A percentile compares a stretch with the other conserved stretches of the same genome.
Conservation (phyloP, 805 yeast species). For the Kuraishia hungarica region DNA sequence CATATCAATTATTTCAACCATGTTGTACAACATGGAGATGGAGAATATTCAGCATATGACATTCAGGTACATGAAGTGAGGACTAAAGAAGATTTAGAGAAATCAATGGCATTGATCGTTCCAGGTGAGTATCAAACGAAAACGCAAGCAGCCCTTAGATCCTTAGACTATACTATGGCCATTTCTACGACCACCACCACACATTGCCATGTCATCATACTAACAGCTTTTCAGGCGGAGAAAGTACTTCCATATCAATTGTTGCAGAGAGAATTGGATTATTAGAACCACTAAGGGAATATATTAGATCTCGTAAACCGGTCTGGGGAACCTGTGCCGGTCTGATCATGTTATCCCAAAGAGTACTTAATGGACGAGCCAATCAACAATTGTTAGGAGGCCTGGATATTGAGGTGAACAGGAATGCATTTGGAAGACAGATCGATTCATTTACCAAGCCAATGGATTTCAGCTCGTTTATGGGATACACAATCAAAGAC, state of each 20-base stretch:
- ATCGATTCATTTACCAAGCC: constrained; percentile 49
- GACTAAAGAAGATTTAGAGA: constrained; percentile 36
- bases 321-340: constrained; percentile 91
- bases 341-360: constrained; percentile 52
- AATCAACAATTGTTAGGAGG: constrained; percentile 57
- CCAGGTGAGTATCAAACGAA: constrained; percentile 38
- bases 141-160: too few species aligned
- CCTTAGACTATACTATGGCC: neutral
- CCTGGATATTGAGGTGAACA: constrained; percentile 49
- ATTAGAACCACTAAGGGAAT: constrained; percentile 42
- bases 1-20: constrained; percentile 44
- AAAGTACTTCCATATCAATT: constrained; percentile 60
- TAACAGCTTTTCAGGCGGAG: constrained; percentile 34
- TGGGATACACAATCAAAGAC: constrained; percentile 6
- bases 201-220: too few species aligned
- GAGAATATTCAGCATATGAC: constrained; percentile 18
- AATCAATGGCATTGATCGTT: constrained; percentile 52
- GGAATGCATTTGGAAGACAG: constrained; percentile 80
- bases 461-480: constrained; percentile 32
- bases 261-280: constrained; percentile 60
- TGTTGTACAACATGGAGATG: constrained; percentile 14
- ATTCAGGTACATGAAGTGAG: constrained; percentile 39
- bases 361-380: constrained; percentile 41
- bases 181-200: neutral
- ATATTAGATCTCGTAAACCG: constrained; percentile 43